Evolutionary conservation across 2,329 filamentous ascomycete species (phyloP).

Genomic region (Cladophialophora yegresii): DNA sequence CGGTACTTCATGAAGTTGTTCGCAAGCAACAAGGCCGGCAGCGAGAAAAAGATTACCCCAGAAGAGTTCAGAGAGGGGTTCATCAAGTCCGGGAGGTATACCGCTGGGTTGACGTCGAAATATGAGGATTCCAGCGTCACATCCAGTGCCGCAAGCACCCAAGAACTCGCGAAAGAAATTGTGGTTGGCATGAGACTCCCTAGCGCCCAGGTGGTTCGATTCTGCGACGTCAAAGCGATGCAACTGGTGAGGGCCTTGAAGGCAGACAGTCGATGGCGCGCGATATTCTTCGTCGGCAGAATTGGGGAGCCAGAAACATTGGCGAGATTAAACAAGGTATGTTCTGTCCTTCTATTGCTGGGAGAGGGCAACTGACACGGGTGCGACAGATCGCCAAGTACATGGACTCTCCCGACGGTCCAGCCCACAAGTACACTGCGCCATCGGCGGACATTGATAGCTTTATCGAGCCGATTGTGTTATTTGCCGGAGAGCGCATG

Average conservation of each 20-base stretch:
- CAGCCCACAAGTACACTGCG: constrained; percentile 49
- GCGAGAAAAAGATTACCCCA: constrained; percentile 41
- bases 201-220: constrained; percentile 61
- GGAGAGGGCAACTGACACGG: background rate
- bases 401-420: constrained; percentile 46
- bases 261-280: constrained; percentile 56
- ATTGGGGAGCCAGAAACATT: constrained; percentile 39
- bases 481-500: constrained; percentile 54
- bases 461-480: constrained; percentile 60
- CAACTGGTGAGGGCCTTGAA: constrained; percentile 54
- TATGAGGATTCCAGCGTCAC: constrained; percentile 58
- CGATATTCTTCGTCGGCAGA: constrained; percentile 55
- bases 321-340: constrained; percentile 45
- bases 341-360: background rate
- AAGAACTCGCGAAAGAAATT: constrained; percentile 44
- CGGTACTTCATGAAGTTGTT: constrained; percentile 58
- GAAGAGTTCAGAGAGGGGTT: constrained; percentile 61
- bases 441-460: constrained; percentile 51
- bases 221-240: constrained; percentile 61
- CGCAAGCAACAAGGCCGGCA: constrained; percentile 43
- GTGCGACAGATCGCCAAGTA: constrained; percentile 45
- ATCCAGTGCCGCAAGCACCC: constrained; percentile 39
- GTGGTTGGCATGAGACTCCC: constrained; percentile 54
- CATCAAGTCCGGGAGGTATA: constrained; percentile 60
- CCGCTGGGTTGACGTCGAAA: constrained; percentile 59